phyloP scores from a whole-genome alignment of 176 grass and related monocot genomes.

The sorghum (Sorghum bicolor) region Sorghum_bicolor_NCBIv3 NC_012876.2:60695501-60696000 shows the following conservation, averaged over 20 bases:
- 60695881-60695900: neutral
- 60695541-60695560: slow-evolving; percentile 35
- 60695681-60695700: slow-evolving; percentile 1
- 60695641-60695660: slow-evolving; percentile 25
- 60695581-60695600: slow-evolving; percentile 39
- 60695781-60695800: slow-evolving; percentile 63
- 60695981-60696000: neutral
- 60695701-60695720: slow-evolving; percentile 18
- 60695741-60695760: slow-evolving; percentile 73
- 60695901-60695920: neutral
- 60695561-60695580: slow-evolving; percentile 40
- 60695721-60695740: slow-evolving; percentile 19
- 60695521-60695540: slow-evolving; percentile 44
- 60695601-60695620: slow-evolving; percentile 30
- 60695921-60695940: neutral
- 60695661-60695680: slow-evolving; percentile 23
- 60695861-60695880: neutral
- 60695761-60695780: slow-evolving; percentile 64
- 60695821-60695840: slow-evolving; percentile 85
- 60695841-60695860: slow-evolving; percentile 31
- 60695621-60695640: neutral
- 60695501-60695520: slow-evolving; percentile 25
- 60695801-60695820: slow-evolving; percentile 75
- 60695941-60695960: neutral
- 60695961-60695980: neutral